Conservation (phyloP, 2,329 filamentous ascomycete genomes). For the Ophiosphaerella korrae region DNA sequence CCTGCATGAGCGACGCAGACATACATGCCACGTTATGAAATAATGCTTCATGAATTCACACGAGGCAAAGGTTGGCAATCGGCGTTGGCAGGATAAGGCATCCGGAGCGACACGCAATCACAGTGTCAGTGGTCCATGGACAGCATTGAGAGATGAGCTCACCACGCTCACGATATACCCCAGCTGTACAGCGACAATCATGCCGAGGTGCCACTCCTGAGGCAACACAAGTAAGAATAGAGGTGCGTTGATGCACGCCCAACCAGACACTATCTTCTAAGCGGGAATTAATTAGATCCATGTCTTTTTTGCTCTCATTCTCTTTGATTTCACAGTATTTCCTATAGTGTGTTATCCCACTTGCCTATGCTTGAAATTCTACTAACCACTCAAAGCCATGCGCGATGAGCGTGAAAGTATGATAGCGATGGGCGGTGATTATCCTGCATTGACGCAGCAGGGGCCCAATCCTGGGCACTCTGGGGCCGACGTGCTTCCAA, state of each 20-base stretch:
- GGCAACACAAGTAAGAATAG: not conserved
- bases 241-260: not conserved
- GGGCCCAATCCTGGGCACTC: slow-evolving; percentile 2
- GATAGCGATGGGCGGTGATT: not conserved
- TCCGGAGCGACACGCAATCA: slow-evolving; percentile 11
- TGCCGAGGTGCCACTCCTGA: not conserved
- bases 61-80: slow-evolving; percentile 10
- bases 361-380: too few relatives aligned
- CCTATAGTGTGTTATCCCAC: not conserved
- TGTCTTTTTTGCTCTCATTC: too few relatives aligned
- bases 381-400: too few relatives aligned
- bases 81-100: slow-evolving; percentile 14
- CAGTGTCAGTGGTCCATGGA: slow-evolving; percentile 5
- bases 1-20: slow-evolving; percentile 35
- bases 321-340: too few relatives aligned
- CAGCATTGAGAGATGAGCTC: slow-evolving; percentile 13
- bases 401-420: too few relatives aligned
- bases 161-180: slow-evolving; percentile 21
- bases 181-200: slow-evolving; percentile 1
- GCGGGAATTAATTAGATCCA: too few relatives aligned
- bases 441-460: not conserved
- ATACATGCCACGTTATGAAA: slow-evolving; percentile 16
- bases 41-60: slow-evolving; percentile 12
- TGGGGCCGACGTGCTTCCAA: not conserved
- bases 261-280: not conserved